phyloP scores from a whole-genome alignment of 169 alveolate genomes.

The Plasmodium inui region DNA sequence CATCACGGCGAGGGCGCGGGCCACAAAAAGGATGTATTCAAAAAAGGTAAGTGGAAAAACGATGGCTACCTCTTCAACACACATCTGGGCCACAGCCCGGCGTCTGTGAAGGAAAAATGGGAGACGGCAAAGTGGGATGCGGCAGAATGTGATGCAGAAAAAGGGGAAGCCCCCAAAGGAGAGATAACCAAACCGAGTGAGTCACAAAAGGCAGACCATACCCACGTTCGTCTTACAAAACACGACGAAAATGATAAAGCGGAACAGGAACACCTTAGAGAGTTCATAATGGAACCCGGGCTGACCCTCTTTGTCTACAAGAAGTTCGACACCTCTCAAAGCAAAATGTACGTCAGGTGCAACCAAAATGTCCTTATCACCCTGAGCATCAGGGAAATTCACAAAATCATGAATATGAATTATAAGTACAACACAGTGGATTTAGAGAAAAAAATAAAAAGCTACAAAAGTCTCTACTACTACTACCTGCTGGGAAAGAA shows the following conservation, averaged over 20 bases:
- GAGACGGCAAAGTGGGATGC: neutral
- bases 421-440: constrained; percentile 20
- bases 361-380: constrained; percentile 28
- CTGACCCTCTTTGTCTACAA: constrained; percentile 15
- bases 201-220: neutral
- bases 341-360: constrained; percentile 17
- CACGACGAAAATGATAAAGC: neutral
- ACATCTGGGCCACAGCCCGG: neutral
- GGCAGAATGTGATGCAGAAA: neutral
- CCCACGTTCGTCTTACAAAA: neutral
- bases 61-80: constrained; percentile 20
- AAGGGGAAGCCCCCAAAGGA: neutral
- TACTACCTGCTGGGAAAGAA: constrained; percentile 57
- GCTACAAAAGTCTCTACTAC: constrained; percentile 21
- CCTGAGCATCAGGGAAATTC: constrained; percentile 38
- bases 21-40: neutral
- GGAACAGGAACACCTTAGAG: neutral
- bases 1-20: neutral
- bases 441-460: constrained; percentile 53
- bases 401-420: constrained; percentile 31
- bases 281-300: neutral
- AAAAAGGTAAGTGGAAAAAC: constrained; percentile 22
- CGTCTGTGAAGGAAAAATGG: neutral
- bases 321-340: constrained; percentile 60
- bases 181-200: neutral